Base-by-base conservation (phyloP, 495 filamentous ascomycete species). In the Penicillium pulvis region DNA sequence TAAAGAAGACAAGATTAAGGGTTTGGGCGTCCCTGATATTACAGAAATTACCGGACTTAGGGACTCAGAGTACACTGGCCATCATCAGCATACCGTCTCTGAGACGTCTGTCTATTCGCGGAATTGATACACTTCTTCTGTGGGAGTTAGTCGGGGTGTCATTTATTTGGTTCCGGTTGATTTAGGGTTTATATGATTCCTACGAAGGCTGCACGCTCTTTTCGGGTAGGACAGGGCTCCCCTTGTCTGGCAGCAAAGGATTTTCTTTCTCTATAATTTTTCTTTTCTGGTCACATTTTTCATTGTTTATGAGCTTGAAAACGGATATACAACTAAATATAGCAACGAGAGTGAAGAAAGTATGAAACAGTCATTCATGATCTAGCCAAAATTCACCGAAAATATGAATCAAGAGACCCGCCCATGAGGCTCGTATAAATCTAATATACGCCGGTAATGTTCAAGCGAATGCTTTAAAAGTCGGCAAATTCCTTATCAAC, bases 401-500 rank as follows among this genome's bases (percentile, higher is more conserved):
- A 41, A 17, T 41, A 41, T 41, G 28, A 51, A 39, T 7, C 23
- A 57, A 33, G 9, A 52, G 45, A 41, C 49, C 50, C 36, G 47
- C 59, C 59, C 55, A 39, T 26, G 2, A 44, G 58, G 52, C 52
- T 56, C 53, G 33, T 16, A 41, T 2, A 58, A 19, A 55, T 60
- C 49, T 50, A 59, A 17, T 20, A 3, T 41, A 17, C 39, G 31
- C 48, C 26, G 10, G 11, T 10, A 42, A 55, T 41, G 11, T 46
- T 48, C 20, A 36, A 53, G 23, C 16, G 35, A 30, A 41, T 7
- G 4, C 8, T 45, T 49, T 70, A 80, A 33, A 78, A 75, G 33
- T 78, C 81, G 47, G 77, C 76, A 81, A 96, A 97, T 76, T 96
- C 89, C 64, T 75, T 79, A 73, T 97, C 93, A 23, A 97, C 89